A percentile compares a stretch with the other conserved stretches of the same genome.
phyloP scores from a whole-genome alignment of 2,329 filamentous ascomycete genomes.

The Paraphaeosphaeria sporulosa region DNA sequence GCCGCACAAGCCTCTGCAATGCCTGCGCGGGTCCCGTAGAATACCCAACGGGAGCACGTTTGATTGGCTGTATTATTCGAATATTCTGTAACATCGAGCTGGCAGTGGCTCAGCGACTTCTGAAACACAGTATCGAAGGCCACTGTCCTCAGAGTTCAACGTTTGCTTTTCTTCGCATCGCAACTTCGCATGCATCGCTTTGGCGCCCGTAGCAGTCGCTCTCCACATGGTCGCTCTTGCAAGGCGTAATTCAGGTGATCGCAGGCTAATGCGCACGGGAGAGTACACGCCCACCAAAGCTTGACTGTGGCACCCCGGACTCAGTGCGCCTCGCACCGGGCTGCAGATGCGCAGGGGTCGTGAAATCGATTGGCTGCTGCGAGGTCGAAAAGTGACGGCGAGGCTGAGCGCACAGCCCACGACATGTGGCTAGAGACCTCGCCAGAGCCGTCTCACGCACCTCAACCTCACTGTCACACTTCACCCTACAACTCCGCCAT shows the following conservation, averaged over 20 bases:
- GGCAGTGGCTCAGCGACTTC: constrained; percentile 5
- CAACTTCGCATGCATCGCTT: neutral
- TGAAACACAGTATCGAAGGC: constrained; percentile 1
- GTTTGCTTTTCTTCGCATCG: neutral
- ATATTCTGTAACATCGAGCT: constrained; percentile 3
- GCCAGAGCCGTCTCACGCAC: constrained; percentile 22
- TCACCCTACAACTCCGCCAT: constrained; percentile 24
- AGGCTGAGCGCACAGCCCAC: constrained; percentile 29
- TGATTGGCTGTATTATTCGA: constrained; percentile 7
- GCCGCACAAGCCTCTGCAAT: constrained; percentile 13
- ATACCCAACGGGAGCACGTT: neutral
- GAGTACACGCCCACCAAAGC: constrained; percentile 14
- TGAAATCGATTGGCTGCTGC: constrained; percentile 38
- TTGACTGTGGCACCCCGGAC: constrained; percentile 13
- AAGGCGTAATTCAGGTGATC: constrained; percentile 15
- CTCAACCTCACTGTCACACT: constrained; percentile 19
- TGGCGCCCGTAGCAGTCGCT: neutral
- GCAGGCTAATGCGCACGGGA: constrained; percentile 8
- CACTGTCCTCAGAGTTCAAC: neutral
- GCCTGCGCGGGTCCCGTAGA: neutral
- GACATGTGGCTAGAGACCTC: constrained; percentile 24
- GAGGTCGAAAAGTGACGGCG: constrained; percentile 27
- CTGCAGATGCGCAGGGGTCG: constrained; percentile 17
- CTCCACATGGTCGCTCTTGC: neutral
- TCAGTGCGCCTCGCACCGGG: too few relatives aligned